These are phyloP conservation scores for Panicum hallii DNA, from an alignment of 202 grass and related monocot species.

Conservation along the genomic window DNA sequence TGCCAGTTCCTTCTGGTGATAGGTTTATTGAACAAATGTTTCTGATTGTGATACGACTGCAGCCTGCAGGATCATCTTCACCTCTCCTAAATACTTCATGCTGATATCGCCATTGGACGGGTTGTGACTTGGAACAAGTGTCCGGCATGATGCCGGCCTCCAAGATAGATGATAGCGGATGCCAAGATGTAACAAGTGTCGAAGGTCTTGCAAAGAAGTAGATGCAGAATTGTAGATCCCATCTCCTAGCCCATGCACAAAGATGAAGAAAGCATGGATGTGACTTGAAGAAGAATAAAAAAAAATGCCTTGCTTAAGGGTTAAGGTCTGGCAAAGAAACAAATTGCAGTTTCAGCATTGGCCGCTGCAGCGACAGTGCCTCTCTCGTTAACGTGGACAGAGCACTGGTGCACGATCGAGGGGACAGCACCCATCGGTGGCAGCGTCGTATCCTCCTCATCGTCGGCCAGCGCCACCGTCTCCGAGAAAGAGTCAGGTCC, in stretches of 20 bases:
- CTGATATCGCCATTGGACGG: not conserved
- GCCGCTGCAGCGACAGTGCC: conserved; percentile 35
- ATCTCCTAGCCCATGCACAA: not conserved
- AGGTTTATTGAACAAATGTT: not conserved
- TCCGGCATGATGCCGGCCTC: too few relatives aligned
- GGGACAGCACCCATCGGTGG: not conserved
- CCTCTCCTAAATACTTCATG: too few relatives aligned
- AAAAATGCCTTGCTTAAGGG: not conserved
- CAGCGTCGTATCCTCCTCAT: not conserved
- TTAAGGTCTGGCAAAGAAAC: not conserved
- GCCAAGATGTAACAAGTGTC: too few relatives aligned
- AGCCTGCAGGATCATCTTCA: not conserved
- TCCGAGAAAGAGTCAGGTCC: not conserved
- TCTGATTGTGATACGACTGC: not conserved
- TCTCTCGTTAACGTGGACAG: conserved; percentile 18
- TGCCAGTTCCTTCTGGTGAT: not conserved
- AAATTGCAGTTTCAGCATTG: not conserved
- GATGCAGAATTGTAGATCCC: not conserved
- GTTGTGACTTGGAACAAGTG: not conserved
- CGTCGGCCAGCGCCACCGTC: not conserved
- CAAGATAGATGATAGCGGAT: too few relatives aligned
- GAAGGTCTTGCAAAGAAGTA: too few relatives aligned
- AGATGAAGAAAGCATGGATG: too few relatives aligned
- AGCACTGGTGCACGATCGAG: conserved; percentile 31
- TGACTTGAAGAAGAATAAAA: too few relatives aligned